Base-by-base conservation (phyloP, 495 filamentous ascomycete genomes). In the Lentithecium fluviatile region DNA sequence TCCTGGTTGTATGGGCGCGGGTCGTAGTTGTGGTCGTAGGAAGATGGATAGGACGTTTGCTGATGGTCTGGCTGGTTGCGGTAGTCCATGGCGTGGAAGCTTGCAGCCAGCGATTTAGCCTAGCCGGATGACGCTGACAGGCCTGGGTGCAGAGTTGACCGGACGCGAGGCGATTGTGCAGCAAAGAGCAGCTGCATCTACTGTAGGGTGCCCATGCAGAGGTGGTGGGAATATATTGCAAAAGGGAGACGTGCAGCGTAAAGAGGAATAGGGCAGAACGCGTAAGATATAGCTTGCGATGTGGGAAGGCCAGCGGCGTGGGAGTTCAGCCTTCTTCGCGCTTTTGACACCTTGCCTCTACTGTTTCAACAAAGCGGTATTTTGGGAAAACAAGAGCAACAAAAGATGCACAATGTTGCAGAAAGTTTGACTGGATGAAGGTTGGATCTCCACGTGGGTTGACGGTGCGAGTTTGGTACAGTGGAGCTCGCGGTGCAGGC, bases 11-110 rank as follows among this genome's bases (percentile, higher is more conserved):
- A 58, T 2, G 60, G 24, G 15, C 61, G 60, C 25, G 57, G 37
- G 50, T 69, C 62, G 58, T 58, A 58, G 20, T 5, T 49, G 6
- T 21, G 29, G 42, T 68, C 57, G 60, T 68, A 64, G 19, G 65
- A 34, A 6, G 53, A 29, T 0, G 50, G 19, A 52, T 60, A 68
- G 12, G 57, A 52, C 6, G 19, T 12, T 57, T 64, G 53, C 48
- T 64, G 59, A 23, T 36, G 37, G 48, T 69, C 62, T 8, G 57
- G 40, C 29, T 53, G 65, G 66, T 46, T 62, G 45, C 60, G 66
- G 56, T 65, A 69, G 52, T 65, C 66, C 66, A 69, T 69, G 54
- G 43, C 32, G 49, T 20, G 20, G 56, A 10, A 32, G 29, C 34
- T 56, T 24, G 34, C 25, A 24, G 26, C 47, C 53, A 45, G 55